Evolutionary conservation across 306 rosid species (phyloP).

Genomic region (Acacia melanoxylon): DNA sequence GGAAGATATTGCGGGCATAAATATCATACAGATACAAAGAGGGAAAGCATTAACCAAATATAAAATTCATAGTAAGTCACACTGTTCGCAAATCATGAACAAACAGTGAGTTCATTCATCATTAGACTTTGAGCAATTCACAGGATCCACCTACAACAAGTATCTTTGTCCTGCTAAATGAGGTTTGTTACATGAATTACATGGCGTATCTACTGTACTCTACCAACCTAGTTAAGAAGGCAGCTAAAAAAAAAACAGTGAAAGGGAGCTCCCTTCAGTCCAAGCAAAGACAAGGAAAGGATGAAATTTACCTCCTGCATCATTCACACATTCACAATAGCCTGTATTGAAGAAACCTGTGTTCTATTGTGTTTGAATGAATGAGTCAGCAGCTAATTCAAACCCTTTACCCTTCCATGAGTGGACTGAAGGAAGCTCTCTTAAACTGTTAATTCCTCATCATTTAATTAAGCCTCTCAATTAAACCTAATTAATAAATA

Average conservation of each 20-base stretch:
- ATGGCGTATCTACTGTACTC: too few relatives aligned
- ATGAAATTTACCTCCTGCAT: conserved; percentile 79
- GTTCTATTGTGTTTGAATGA: conserved; percentile 84
- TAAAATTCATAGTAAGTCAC: not conserved
- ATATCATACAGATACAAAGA: not conserved
- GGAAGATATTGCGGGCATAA: not conserved
- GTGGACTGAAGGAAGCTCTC: conserved; percentile 98
- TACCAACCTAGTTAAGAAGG: not conserved
- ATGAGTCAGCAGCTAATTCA: conserved; percentile 95
- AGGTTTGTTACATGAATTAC: not conserved
- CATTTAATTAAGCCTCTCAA: not conserved
- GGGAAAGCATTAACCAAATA: not conserved
- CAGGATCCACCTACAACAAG: not conserved
- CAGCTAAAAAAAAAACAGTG: not conserved
- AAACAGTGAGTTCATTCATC: not conserved
- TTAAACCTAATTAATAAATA: not conserved
- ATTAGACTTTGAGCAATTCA: not conserved
- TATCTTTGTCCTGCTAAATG: not conserved
- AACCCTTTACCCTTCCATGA: conserved; percentile 70
- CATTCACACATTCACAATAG: conserved; percentile 93
- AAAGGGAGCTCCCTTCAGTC: conserved; percentile 99
- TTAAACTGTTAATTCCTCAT: conserved; percentile 38
- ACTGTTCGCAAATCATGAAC: not conserved
- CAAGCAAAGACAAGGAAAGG: conserved; percentile 79
- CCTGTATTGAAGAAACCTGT: not conserved